Percentiles rank a stretch among this genome's conserved stretches.
These are phyloP conservation scores for Takashimella tepidaria DNA, from an alignment of 1,284 basidiomycete species.

Conservation along the genomic window DNA sequence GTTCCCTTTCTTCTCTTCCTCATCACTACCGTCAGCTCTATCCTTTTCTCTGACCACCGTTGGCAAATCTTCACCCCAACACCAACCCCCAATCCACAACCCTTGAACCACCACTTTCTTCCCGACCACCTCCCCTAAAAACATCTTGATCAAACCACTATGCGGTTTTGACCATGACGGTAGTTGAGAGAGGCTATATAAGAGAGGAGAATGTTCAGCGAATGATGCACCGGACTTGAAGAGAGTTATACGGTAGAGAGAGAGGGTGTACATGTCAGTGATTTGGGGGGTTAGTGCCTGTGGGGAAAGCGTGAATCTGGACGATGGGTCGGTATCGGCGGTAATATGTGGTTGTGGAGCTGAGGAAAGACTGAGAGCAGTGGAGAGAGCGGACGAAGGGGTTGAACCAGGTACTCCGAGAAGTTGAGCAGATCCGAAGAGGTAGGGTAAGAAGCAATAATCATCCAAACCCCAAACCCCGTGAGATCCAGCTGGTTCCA, in stretches of 20 bases:
- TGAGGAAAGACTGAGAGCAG: slow-evolving; percentile 45
- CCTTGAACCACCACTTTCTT: slow-evolving; percentile 98
- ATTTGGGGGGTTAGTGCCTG: slow-evolving; percentile 50
- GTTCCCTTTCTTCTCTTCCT: neutral
- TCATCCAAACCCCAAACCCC: slow-evolving; percentile 99
- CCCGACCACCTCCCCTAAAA: slow-evolving; percentile 87
- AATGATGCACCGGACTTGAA: slow-evolving; percentile 78
- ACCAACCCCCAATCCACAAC: slow-evolving; percentile 71
- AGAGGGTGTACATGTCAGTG: slow-evolving; percentile 70
- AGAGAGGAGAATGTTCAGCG: slow-evolving; percentile 85
- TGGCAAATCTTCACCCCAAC: slow-evolving; percentile 33
- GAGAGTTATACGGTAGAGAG: slow-evolving; percentile 69
- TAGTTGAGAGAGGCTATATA: slow-evolving; percentile 80
- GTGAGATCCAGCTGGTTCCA: slow-evolving; percentile 95
- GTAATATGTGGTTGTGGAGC: slow-evolving; percentile 6
- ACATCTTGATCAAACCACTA: slow-evolving; percentile 91
- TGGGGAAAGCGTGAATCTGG: too few species aligned
- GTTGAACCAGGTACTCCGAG: slow-evolving; percentile 43
- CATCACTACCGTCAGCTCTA: too few species aligned
- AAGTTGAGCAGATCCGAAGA: slow-evolving; percentile 87
- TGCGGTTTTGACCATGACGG: slow-evolving; percentile 86
- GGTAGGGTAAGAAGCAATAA: slow-evolving; percentile 82
- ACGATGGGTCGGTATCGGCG: slow-evolving; percentile 40
- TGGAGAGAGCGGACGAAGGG: slow-evolving; percentile 13
- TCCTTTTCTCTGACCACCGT: neutral